Base-by-base conservation (phyloP, 169 alveolate species). In the Ichthyophthirius multifiliis region DNA sequence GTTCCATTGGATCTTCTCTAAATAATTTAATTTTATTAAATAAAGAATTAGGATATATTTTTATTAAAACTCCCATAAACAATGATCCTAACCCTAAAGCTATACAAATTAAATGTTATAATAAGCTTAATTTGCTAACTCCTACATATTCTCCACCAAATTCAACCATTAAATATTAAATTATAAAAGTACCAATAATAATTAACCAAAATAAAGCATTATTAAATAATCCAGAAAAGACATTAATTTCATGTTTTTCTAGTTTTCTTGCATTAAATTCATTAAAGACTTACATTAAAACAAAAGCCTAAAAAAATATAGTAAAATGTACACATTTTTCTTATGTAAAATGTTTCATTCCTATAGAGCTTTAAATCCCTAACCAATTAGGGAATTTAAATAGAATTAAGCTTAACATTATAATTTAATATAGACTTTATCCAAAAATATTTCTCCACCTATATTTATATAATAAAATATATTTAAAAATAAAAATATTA, bases 201-300 rank as follows among this genome's bases (percentile, higher is more conserved):
- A 94, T 88, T 20, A 87, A 45, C 76, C 94, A 74, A 74, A 89
- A 92, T 64, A 84, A 62, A 45, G 77, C 75, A 82, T 94, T 94
- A 20, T 92, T 86, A 76, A 85, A 82, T 4, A 93, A 74, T 30
- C 95, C 95, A 20, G 74, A 78, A 80, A 93, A 90, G 12, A 89
- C 87, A 83, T 93, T 93, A 31, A 48, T 37, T 81, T 90, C 94
- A 47, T 74, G 71, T 39, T 89, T 89, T 43, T 79, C 63, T 67
- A 93, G 82, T 64, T 90, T 93, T 71, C 95, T 83, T 9, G 93
- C 87, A 67, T 89, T 89, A n/a, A 93, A 76, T 84, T 91, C 86
- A 78, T 94, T 92, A 86, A 90, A 92, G 32, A 94, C 90, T 65
- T 92, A 91, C 96, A 94, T 87, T 18, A 89, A 65, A 20, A 92